Evolutionary conservation across 78 protist genomes (phyloP).

Genomic region (Cavenderia fasciculata): DNA sequence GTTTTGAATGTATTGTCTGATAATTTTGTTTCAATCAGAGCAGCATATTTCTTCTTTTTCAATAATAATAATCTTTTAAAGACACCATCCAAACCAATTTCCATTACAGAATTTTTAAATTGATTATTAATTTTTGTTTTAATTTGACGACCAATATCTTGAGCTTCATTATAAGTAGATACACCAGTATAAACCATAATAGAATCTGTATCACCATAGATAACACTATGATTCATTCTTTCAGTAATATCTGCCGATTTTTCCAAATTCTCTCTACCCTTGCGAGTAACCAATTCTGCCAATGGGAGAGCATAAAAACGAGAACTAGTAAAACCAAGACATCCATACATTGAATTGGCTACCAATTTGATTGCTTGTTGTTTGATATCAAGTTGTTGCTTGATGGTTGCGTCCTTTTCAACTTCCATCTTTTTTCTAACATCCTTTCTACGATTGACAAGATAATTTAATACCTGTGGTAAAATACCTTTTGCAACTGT

Average conservation of each 20-base stretch:
- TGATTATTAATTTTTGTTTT: conserved; percentile 90
- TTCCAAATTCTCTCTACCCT: conserved; percentile 95
- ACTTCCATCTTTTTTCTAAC: conserved; percentile 80
- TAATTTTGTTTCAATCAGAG: conserved; percentile 65
- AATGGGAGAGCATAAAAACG: conserved; percentile 98
- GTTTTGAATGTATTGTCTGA: not conserved
- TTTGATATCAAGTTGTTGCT: conserved; percentile 80
- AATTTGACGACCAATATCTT: conserved; percentile 81
- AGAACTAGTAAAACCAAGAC: conserved; percentile 95
- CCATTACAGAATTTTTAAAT: conserved; percentile 82
- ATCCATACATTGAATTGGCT: conserved; percentile 99
- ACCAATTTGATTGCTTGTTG: conserved; percentile 83
- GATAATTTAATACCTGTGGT: conserved; percentile 85
- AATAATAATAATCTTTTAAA: conserved; percentile 94
- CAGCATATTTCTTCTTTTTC: conserved; percentile 99
- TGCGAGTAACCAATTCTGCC: conserved; percentile 96
- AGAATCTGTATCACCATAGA: conserved; percentile 99
- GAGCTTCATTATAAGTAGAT: conserved; percentile 80
- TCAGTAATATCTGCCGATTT: conserved; percentile 52
- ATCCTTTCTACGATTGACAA: conserved; percentile 61
- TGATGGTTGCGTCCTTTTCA: conserved; percentile 19
- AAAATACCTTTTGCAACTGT: conserved; percentile 81
- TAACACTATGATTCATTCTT: conserved; percentile 84
- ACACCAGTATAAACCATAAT: conserved; percentile 95
- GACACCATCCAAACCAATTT: conserved; percentile 97